phyloP scores from a whole-genome alignment of 768 basidiomycete species.

The Zangia roseola region DNA sequence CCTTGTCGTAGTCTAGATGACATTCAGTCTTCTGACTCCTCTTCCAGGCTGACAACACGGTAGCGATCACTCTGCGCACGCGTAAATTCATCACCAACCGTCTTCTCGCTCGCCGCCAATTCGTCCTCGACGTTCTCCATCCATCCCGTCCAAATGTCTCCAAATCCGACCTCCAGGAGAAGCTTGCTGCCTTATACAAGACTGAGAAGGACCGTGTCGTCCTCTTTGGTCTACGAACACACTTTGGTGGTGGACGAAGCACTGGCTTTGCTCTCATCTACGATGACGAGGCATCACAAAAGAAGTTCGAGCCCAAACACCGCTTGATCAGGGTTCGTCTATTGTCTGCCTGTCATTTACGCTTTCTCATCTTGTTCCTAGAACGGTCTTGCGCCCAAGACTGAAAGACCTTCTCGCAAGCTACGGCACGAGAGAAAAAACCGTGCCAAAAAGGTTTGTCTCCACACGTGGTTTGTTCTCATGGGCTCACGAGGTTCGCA shows the following conservation, averaged over 20 bases:
- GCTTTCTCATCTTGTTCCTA: slow-evolving; percentile 27
- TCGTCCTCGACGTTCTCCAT: slow-evolving; percentile 92
- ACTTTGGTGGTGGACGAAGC: slow-evolving; percentile 97
- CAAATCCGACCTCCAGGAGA: slow-evolving; percentile 87
- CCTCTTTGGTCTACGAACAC: slow-evolving; percentile 91
- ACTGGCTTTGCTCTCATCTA: slow-evolving; percentile 98
- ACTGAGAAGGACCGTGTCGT: slow-evolving; percentile 87
- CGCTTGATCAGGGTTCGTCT: slow-evolving; percentile 86
- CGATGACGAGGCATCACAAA: slow-evolving; percentile 92
- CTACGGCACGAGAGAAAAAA: slow-evolving; percentile 99
- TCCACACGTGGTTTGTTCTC: background rate
- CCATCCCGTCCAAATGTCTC: slow-evolving; percentile 94
- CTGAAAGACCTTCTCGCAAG: slow-evolving; percentile 91
- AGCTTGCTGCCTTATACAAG: slow-evolving; percentile 93
- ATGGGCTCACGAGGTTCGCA: slow-evolving; percentile 16
- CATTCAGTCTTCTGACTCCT: slow-evolving; percentile 14
- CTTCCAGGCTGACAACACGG: slow-evolving; percentile 68
- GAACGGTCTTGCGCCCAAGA: slow-evolving; percentile 72
- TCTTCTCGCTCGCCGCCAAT: slow-evolving; percentile 92
- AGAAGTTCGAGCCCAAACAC: slow-evolving; percentile 96
- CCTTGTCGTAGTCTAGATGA: slow-evolving; percentile 21
- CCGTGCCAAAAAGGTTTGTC: slow-evolving; percentile 93
- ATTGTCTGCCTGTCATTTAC: background rate
- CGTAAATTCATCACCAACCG: slow-evolving; percentile 99
- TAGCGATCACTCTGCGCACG: slow-evolving; percentile 93